These are phyloP conservation scores for Phellopilus nigrolimitatus DNA, from an alignment of 1,284 basidiomycete genomes.

Conservation along the genomic window DNA sequence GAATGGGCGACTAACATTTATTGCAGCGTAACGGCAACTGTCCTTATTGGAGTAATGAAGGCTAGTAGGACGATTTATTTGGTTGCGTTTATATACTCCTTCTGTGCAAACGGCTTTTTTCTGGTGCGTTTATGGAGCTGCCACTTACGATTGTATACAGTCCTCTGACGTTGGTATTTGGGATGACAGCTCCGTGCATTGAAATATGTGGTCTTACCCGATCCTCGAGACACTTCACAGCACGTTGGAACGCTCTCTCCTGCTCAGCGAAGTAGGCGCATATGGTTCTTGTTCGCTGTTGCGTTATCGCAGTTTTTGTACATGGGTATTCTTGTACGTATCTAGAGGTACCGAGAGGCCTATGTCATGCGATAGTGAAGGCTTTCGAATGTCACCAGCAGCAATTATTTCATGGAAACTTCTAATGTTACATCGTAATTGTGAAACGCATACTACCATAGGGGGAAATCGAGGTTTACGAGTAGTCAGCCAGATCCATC, in stretches of 20 bases:
- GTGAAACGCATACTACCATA: too few species aligned
- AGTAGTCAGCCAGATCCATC: neutral
- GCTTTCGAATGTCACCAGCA: too few species aligned
- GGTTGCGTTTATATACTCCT: slow-evolving; percentile 49
- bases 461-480: too few species aligned
- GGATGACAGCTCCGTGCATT: slow-evolving; percentile 22
- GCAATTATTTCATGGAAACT: neutral
- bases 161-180: neutral
- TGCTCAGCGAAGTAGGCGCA: slow-evolving; percentile 21
- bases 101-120: slow-evolving; percentile 43
- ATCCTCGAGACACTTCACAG: slow-evolving; percentile 20
- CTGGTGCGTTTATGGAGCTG: slow-evolving; percentile 10
- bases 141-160: neutral
- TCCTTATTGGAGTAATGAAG: slow-evolving; percentile 32
- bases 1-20: neutral
- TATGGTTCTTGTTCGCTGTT: slow-evolving; percentile 23
- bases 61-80: slow-evolving; percentile 42
- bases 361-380: too few species aligned
- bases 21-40: slow-evolving; percentile 33
- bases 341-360: slow-evolving; percentile 12
- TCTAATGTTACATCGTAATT: neutral
- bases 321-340: slow-evolving; percentile 23
- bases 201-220: slow-evolving; percentile 24
- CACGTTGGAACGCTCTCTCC: slow-evolving; percentile 20
- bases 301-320: slow-evolving; percentile 22